A percentile compares a stretch with the other conserved stretches of the same genome.
phyloP scores from a whole-genome alignment of 345 rosid species.

The Acer campestre region DNA sequence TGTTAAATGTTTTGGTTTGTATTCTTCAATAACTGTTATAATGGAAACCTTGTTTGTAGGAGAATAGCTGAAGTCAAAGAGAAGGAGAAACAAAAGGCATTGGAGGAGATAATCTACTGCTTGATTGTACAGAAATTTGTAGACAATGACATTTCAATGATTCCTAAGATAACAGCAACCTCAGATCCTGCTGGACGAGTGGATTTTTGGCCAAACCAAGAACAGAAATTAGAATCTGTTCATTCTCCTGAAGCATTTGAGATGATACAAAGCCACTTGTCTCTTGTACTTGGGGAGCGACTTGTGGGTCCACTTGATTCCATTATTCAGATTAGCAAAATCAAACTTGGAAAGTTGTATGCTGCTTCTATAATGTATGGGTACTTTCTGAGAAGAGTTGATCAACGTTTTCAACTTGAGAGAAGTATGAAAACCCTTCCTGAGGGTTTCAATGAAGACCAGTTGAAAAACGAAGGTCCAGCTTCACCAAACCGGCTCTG shows the following conservation, averaged over 20 bases:
- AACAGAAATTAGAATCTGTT: constrained; percentile 74
- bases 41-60: constrained; percentile 40
- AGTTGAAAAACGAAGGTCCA: constrained; percentile 44
- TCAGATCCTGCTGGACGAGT: constrained; percentile 80
- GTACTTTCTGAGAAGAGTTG: constrained; percentile 87
- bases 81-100: constrained; percentile 60
- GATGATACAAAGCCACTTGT: constrained; percentile 87
- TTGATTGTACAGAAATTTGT: constrained; percentile 74
- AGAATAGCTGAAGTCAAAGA: constrained; percentile 86
- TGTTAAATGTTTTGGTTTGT: background rate
- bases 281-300: constrained; percentile 78
- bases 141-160: constrained; percentile 69
- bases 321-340: constrained; percentile 76
- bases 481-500: constrained; percentile 53
- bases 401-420: constrained; percentile 87
- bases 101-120: constrained; percentile 88
- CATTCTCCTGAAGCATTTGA: constrained; percentile 94
- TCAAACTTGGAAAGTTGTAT: constrained; percentile 84
- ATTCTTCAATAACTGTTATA: constrained; percentile 5
- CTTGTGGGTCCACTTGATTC: constrained; percentile 70
- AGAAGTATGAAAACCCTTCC: constrained; percentile 86
- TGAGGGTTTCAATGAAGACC: constrained; percentile 44
- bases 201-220: constrained; percentile 96
- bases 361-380: constrained; percentile 96
- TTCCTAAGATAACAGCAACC: constrained; percentile 63